Conservation (phyloP, 73 alveolate genomes). For the Blepharisma japonicum region DNA sequence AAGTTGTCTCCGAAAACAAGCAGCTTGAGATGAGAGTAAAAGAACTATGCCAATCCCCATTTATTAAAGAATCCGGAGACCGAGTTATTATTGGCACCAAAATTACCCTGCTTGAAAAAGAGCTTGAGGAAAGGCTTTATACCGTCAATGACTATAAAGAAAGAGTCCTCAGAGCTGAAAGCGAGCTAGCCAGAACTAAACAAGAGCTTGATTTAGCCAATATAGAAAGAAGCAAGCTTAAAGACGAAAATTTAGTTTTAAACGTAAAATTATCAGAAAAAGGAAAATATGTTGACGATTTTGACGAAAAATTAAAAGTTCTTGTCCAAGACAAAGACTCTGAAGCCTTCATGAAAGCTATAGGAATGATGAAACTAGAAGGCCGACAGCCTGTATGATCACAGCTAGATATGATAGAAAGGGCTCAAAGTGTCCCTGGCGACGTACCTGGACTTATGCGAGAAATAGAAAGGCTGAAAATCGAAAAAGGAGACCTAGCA, state of each 20-base stretch:
- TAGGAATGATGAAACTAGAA: constrained; percentile 45
- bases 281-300: constrained; percentile 35
- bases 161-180: constrained; percentile 25
- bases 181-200: constrained; percentile 38
- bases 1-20: neutral
- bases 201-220: constrained; percentile 44
- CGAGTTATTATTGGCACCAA: no score
- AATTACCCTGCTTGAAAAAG: no score
- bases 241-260: constrained; percentile 35
- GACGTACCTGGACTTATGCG: constrained; percentile 58
- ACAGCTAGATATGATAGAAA: constrained; percentile 81
- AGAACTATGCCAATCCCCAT: neutral
- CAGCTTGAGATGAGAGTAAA: neutral
- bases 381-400: constrained; percentile 77
- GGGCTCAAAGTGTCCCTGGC: constrained; percentile 70
- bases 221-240: constrained; percentile 35
- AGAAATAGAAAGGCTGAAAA: constrained; percentile 85
- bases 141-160: neutral
- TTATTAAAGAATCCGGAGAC: no score
- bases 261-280: constrained; percentile 38
- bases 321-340: constrained; percentile 48
- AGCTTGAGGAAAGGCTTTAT: no score
- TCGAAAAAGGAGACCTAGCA: constrained; percentile 90
- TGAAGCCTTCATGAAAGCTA: constrained; percentile 40
- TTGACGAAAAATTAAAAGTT: constrained; percentile 41